Conservation (phyloP, 805 yeast species). For the Cyberlindnera subsufficiens region DNA sequence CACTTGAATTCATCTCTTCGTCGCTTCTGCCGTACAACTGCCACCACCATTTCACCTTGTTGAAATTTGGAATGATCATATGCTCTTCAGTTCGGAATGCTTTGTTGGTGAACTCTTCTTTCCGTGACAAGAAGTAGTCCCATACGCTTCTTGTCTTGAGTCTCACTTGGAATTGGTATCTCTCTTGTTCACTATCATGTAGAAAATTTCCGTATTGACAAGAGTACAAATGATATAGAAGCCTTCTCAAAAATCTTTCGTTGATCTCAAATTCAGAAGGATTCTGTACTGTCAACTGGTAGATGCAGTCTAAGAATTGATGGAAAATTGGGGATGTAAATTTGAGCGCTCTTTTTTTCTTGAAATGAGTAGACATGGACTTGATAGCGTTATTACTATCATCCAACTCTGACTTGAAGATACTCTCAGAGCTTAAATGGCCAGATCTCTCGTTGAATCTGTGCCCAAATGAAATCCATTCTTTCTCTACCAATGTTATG, state of each 20-base stretch:
- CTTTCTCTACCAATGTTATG: conserved; percentile 80
- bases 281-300: conserved; percentile 66
- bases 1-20: conserved; percentile 49
- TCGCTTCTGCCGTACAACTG: conserved; percentile 75
- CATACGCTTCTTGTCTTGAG: conserved; percentile 74
- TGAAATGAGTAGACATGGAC: conserved; percentile 41
- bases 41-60: conserved; percentile 80
- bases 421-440: conserved; percentile 39
- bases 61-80: conserved; percentile 52
- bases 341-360: conserved; percentile 43
- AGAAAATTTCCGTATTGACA: conserved; percentile 94
- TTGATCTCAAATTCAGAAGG: conserved; percentile 80
- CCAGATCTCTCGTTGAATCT: conserved; percentile 81
- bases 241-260: conserved; percentile 77
- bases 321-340: conserved; percentile 89
- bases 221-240: conserved; percentile 83
- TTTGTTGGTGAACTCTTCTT: conserved; percentile 58
- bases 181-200: conserved; percentile 66
- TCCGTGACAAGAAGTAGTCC: conserved; percentile 85
- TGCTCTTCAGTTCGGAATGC: conserved; percentile 29
- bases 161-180: conserved; percentile 30
- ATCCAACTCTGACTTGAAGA: conserved; percentile 39
- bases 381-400: conserved; percentile 33
- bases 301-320: conserved; percentile 87
- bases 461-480: conserved; percentile 94